These are phyloP conservation scores for Candida buenavistaensis DNA, from an alignment of 1,139 yeast species.

Conservation along the genomic window DNA sequence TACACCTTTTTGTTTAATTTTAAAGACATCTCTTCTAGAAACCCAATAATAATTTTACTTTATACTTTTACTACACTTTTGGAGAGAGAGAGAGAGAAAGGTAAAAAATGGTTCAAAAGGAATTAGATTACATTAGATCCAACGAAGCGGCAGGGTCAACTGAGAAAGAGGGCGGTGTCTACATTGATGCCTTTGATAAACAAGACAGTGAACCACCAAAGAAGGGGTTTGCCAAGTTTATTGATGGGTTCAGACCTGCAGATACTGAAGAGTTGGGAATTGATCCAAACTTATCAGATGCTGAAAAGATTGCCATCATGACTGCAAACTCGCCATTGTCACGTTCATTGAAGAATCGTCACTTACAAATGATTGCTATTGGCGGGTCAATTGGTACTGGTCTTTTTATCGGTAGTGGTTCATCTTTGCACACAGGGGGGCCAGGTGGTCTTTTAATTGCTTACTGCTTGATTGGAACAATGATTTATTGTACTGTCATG, in stretches of 20 bases:
- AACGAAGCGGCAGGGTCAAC: slow-evolving; percentile 36
- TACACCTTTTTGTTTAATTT: too few relatives aligned
- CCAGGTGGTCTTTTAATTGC: slow-evolving; percentile 75
- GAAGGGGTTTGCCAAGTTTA: slow-evolving; percentile 42
- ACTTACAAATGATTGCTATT: slow-evolving; percentile 81
- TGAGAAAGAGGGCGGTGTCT: slow-evolving; percentile 45
- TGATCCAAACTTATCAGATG: slow-evolving; percentile 66
- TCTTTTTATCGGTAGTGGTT: slow-evolving; percentile 66
- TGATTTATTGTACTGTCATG: slow-evolving; percentile 66
- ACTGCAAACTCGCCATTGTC: slow-evolving; percentile 73
- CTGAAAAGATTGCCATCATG: slow-evolving; percentile 64
- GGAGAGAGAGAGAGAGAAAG: too few relatives aligned
- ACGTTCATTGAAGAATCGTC: slow-evolving; percentile 60
- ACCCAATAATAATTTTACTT: too few relatives aligned
- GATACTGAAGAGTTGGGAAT: slow-evolving; percentile 52
- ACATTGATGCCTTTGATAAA: slow-evolving; percentile 42
- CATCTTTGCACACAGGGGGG: slow-evolving; percentile 60
- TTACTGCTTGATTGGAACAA: slow-evolving; percentile 44
- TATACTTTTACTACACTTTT: too few relatives aligned
- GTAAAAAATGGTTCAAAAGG: slow-evolving; percentile 41
- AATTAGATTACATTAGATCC: slow-evolving; percentile 43
- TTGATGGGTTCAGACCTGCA: slow-evolving; percentile 58
- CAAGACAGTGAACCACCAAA: slow-evolving; percentile 25
- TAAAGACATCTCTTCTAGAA: too few relatives aligned
- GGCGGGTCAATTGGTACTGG: slow-evolving; percentile 91